phyloP scores from a whole-genome alignment of 176 grass and related monocot genomes.

The Hyparrhenia diplandra region DNA sequence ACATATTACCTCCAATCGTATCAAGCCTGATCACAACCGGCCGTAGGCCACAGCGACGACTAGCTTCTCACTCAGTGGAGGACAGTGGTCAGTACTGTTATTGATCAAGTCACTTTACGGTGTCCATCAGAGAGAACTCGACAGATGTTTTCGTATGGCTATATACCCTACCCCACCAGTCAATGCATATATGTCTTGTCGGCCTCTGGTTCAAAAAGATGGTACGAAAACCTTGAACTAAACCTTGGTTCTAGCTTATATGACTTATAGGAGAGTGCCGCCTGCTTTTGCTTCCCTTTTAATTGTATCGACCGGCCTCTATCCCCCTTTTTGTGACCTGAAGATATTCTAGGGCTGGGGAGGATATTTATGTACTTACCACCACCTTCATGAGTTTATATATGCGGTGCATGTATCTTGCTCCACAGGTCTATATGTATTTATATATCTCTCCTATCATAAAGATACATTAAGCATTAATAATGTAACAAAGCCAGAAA shows the following conservation, averaged over 20 bases:
- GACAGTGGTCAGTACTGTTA: conserved; percentile 34
- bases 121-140: conserved; percentile 3
- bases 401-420: too few relatives aligned
- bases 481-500: too few relatives aligned
- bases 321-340: not conserved
- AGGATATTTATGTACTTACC: not conserved
- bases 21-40: not conserved
- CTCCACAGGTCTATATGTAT: too few relatives aligned
- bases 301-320: conserved; percentile 23
- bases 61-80: conserved; percentile 25
- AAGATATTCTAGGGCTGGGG: not conserved
- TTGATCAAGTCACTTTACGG: conserved; percentile 29
- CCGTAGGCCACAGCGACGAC: not conserved
- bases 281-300: conserved; percentile 1
- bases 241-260: too few relatives aligned
- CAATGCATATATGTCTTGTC: conserved; percentile 24
- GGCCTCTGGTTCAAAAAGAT: not conserved
- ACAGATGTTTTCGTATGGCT: conserved; percentile 13
- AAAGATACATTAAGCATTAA: too few relatives aligned
- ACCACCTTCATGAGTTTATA: not conserved
- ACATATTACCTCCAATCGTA: conserved; percentile 12
- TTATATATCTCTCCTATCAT: too few relatives aligned
- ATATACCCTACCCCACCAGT: conserved; percentile 14
- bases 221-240: too few relatives aligned
- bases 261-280: not conserved